Conservation (phyloP, 148 eudicot species). For the Heliamphora exappendiculata region DNA sequence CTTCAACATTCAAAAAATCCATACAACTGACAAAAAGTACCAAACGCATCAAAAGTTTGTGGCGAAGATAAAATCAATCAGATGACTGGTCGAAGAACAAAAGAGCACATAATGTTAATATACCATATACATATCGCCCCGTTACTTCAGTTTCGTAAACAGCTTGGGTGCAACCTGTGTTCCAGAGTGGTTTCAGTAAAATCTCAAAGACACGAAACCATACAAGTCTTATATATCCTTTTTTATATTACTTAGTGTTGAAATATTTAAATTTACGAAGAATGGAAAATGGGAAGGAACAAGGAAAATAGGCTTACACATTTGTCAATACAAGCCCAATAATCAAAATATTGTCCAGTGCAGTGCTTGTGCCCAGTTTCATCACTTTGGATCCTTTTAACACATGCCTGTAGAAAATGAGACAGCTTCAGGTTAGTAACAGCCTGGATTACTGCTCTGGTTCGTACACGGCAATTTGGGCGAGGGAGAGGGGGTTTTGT, state of each 20-base stretch:
- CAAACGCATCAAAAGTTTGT: neutral
- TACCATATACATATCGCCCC: neutral
- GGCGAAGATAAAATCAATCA: neutral
- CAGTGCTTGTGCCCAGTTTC: conserved; percentile 45
- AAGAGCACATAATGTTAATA: neutral
- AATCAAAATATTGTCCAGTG: conserved; percentile 49
- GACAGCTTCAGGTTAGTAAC: neutral
- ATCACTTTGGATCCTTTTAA: conserved; percentile 33
- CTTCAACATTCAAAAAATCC: neutral
- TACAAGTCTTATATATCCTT: neutral
- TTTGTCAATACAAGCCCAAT: conserved; percentile 38
- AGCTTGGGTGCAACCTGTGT: conserved; percentile 20
- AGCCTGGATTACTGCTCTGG: neutral
- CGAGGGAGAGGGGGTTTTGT: neutral
- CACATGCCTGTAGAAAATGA: conserved; percentile 25
- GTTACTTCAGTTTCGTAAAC: conserved; percentile 10
- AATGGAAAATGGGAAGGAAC: neutral
- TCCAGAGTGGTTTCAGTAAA: conserved; percentile 2
- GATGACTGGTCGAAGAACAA: conserved; percentile 9
- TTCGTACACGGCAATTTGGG: neutral
- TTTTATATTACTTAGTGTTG: neutral
- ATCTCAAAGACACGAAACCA: neutral
- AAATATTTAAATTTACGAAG: neutral
- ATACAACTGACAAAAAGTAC: neutral
- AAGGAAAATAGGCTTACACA: conserved; percentile 24